These are phyloP conservation scores for Leishmania lainsoni DNA, from an alignment of 208 protist species.

Conservation along the genomic window DNA sequence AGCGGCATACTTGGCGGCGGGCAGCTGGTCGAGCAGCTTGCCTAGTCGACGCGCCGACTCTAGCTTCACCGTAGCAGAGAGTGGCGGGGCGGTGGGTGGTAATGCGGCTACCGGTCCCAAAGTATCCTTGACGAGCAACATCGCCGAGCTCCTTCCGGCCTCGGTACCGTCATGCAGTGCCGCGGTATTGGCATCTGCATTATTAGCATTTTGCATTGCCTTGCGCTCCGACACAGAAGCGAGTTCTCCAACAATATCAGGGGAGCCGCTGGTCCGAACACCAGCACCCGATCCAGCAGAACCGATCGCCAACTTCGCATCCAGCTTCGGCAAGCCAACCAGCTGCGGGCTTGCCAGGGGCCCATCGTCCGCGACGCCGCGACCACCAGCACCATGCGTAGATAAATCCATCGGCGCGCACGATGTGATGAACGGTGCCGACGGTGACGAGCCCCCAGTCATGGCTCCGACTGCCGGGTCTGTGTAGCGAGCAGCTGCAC, in stretches of 20 bases:
- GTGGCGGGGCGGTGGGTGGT: slow-evolving; percentile 4
- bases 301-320: not conserved
- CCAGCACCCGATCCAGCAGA: not conserved
- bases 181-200: not conserved
- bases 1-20: slow-evolving; percentile 50
- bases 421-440: slow-evolving; percentile 21
- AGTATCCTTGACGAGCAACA: not conserved
- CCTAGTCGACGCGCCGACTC: slow-evolving; percentile 34
- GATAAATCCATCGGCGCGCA: slow-evolving; percentile 2
- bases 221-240: not conserved
- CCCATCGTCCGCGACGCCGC: not conserved
- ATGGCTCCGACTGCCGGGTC: slow-evolving; percentile 1
- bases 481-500: slow-evolving; percentile 9
- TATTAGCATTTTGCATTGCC: not conserved
- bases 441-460: not conserved
- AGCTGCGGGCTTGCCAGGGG: slow-evolving; percentile 9
- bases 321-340: slow-evolving; percentile 11
- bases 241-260: not conserved
- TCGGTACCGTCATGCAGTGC: not conserved
- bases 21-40: slow-evolving; percentile 50
- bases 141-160: not conserved
- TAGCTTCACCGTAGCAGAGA: slow-evolving; percentile 11
- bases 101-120: not conserved
- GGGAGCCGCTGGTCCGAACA: not conserved
- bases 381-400: not conserved